These are phyloP conservation scores for Andrographis paniculata DNA, from an alignment of 305 asterid genomes.

Conservation along the genomic window DNA sequence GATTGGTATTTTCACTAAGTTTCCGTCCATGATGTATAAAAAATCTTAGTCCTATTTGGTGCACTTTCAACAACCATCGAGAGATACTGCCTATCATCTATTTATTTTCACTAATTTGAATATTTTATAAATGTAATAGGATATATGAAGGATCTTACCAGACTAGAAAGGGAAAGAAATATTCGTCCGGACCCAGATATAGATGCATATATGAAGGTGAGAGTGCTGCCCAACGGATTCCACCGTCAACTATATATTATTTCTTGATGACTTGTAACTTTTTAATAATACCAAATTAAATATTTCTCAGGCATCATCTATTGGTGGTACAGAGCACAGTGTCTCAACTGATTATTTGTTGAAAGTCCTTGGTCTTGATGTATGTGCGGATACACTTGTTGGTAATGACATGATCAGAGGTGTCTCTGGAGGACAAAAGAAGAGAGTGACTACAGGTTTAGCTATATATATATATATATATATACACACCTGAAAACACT, in stretches of 20 bases:
- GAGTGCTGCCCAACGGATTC: constrained; percentile 1
- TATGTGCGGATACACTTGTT: constrained; percentile 68
- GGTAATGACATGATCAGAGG: constrained; percentile 90
- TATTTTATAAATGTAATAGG: constrained; percentile 35
- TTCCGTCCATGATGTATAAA: no score
- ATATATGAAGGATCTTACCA: constrained; percentile 56
- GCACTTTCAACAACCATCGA: neutral
- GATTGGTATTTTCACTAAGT: no score
- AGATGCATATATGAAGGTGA: constrained; percentile 92
- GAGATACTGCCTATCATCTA: neutral
- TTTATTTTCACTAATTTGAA: neutral
- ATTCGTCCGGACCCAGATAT: constrained; percentile 78
- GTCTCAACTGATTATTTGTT: constrained; percentile 71
- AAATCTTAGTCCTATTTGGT: neutral
- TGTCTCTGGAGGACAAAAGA: constrained; percentile 83
- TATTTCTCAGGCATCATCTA: constrained; percentile 53
- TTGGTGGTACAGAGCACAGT: constrained; percentile 63
- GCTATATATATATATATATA: no score
- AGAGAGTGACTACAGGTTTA: constrained; percentile 89
- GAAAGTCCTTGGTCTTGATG: constrained; percentile 81
- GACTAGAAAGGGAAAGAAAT: constrained; percentile 55
- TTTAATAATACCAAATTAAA: constrained; percentile 2
- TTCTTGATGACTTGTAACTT: neutral
- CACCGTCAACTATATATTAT: neutral
- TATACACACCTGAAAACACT: no score